phyloP scores from a whole-genome alignment of 1,139 yeast species.

The Yamadazyma mexicana region DNA sequence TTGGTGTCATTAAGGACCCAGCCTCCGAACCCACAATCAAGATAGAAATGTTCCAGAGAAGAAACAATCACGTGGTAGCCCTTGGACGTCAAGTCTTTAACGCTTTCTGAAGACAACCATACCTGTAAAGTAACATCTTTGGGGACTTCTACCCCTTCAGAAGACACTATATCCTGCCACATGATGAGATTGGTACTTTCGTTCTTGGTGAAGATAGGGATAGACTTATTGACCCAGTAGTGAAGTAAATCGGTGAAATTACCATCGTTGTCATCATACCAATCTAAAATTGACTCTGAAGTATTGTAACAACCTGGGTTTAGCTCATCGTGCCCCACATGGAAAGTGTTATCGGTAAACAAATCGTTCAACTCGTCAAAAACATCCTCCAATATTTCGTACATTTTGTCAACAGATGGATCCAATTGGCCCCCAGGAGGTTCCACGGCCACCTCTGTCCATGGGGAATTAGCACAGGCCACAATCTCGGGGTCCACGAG shows the following conservation, averaged over 20 bases:
- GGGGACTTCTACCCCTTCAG: slow-evolving; percentile 24
- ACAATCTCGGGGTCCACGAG: slow-evolving; percentile 34
- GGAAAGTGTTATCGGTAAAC: slow-evolving; percentile 42
- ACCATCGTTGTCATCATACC: slow-evolving; percentile 17
- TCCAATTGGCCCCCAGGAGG: slow-evolving; percentile 52
- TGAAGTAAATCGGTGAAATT: slow-evolving; percentile 30
- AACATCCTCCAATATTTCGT: slow-evolving; percentile 25
- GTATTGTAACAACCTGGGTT: slow-evolving; percentile 37
- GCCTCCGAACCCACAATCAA: slow-evolving; percentile 51
- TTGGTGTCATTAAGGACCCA: slow-evolving; percentile 41
- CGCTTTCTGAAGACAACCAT: slow-evolving; percentile 34
- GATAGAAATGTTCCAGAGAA: slow-evolving; percentile 34
- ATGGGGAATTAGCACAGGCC: slow-evolving; percentile 35
- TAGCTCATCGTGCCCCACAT: slow-evolving; percentile 50
- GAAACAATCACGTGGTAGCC: slow-evolving; percentile 50
- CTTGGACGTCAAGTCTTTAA: slow-evolving; percentile 29
- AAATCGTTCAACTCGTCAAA: slow-evolving; percentile 31
- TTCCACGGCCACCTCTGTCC: slow-evolving; percentile 38
- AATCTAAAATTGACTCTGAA: slow-evolving; percentile 16
- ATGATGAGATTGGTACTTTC: slow-evolving; percentile 30
- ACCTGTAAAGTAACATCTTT: slow-evolving; percentile 34
- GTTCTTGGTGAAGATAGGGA: slow-evolving; percentile 33
- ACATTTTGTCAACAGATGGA: slow-evolving; percentile 34
- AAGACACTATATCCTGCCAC: slow-evolving; percentile 50
- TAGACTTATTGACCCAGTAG: slow-evolving; percentile 38